Conservation (phyloP, 805 yeast genomes). For the Lachancea nothofagi region DNA sequence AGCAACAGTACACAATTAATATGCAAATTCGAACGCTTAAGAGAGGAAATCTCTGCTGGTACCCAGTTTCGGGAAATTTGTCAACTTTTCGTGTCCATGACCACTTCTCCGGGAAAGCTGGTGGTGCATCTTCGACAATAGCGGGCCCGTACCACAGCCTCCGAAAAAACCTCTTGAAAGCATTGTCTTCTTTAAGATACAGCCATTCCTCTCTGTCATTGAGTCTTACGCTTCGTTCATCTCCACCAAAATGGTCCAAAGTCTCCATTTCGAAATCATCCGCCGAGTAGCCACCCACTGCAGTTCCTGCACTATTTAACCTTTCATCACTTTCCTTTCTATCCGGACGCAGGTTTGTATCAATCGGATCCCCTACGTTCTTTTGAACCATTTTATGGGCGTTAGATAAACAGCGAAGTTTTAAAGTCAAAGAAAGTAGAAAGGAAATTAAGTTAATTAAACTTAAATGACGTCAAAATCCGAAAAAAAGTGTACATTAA, state of each 20-base stretch:
- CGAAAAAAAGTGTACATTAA: conserved; percentile 3
- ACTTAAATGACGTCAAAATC: neutral
- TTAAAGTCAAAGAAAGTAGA: no score
- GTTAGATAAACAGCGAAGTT: neutral
- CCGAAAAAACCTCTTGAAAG: conserved; percentile 24
- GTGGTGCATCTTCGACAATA: conserved; percentile 43
- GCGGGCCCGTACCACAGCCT: conserved; percentile 54
- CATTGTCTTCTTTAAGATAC: conserved; percentile 13
- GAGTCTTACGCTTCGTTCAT: neutral
- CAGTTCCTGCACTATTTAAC: conserved; percentile 6
- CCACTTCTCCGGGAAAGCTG: conserved; percentile 32
- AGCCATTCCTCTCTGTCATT: conserved; percentile 19
- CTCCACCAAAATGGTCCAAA: neutral
- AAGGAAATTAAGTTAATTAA: neutral
- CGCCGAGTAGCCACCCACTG: neutral
- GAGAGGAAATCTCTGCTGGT: conserved; percentile 30
- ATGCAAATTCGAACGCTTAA: conserved; percentile 28
- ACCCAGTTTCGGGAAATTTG: conserved; percentile 36
- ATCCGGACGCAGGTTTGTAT: neutral
- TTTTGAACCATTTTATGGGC: neutral
- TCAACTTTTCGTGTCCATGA: conserved; percentile 34
- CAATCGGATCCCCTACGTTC: no score
- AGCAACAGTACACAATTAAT: conserved; percentile 36
- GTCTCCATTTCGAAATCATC: conserved; percentile 8
- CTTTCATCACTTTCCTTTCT: neutral